These are phyloP conservation scores for Plasmodium vivax DNA, from an alignment of 169 alveolate species.

Conservation along the genomic window DNA sequence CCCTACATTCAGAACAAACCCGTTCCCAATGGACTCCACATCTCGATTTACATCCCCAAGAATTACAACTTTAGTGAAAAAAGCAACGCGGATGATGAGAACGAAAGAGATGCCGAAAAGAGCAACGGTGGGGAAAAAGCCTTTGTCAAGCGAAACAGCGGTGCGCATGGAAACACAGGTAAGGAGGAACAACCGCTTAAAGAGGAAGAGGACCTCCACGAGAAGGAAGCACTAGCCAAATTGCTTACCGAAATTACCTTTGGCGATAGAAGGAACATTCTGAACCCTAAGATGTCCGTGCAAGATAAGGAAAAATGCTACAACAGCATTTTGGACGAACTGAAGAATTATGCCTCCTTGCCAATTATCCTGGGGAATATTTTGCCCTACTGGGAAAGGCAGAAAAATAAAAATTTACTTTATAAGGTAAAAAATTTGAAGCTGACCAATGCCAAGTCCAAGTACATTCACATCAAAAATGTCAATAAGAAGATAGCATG, in stretches of 20 bases:
- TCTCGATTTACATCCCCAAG: constrained; percentile 46
- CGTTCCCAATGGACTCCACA: constrained; percentile 56
- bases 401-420: constrained; percentile 12
- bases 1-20: constrained; percentile 74
- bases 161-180: neutral
- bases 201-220: constrained; percentile 19
- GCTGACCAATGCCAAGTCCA: constrained; percentile 14
- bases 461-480: constrained; percentile 20
- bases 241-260: constrained; percentile 64
- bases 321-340: constrained; percentile 53
- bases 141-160: neutral
- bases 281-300: constrained; percentile 17
- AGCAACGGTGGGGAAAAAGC: neutral
- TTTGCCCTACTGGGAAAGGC: constrained; percentile 61
- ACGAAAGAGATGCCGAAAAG: neutral
- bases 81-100: neutral
- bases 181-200: neutral
- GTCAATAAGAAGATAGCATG: constrained; percentile 27
- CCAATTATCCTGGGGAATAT: constrained; percentile 72
- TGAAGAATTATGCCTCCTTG: constrained; percentile 42
- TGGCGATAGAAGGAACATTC: constrained; percentile 24
- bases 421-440: constrained; percentile 58
- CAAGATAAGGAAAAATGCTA: constrained; percentile 57
- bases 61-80: constrained; percentile 18
- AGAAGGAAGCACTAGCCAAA: constrained; percentile 54